Evolutionary conservation across 441 rosid species (phyloP), one percentile per base, ranked within the genome.

Genomic region (Sinapis alba): DNA sequence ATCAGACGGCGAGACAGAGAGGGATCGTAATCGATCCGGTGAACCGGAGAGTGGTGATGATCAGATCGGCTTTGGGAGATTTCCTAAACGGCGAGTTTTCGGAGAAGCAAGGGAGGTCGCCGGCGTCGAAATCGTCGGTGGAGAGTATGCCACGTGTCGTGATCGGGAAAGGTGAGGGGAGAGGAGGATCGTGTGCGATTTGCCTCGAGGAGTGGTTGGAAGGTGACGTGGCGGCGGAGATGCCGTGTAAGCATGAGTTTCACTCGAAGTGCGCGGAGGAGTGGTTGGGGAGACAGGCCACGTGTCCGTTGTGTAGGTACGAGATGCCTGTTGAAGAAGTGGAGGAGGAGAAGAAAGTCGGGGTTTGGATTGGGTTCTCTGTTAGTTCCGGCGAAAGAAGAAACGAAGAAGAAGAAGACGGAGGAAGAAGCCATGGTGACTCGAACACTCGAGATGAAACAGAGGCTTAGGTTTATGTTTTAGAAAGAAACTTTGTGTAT

Each of bases 211-310:
- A 85, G 74, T 87, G 88, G 87, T 82, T 68, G 54, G 30, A 32
- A 30, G 91, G 88, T 65, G 89, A 78, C 73, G 64, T 80, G 66
- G 96, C 78, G 0, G 84, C 86, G 74, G 95, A 86, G 89, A 92
- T 95, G 98, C 96, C 98, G 3, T 93, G 99, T 72, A 84, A 85
- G 72, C 99, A 93, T 18, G 76, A 62, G 82, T 93, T 95, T 62
- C 99, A 93, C 59, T 84, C 83, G 0, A 78, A 75, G 12, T 95
- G 99, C 67, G 85, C 90, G 66, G 94, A 87, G 75, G 84, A 85
- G 85, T 93, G 98, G 99, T 60, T 93, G 20, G 86, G 83, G 84
- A 65, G 82, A 45, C 94, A 88, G 72, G 96, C 95, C 53, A 85
- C 91, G 30, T 93, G 98, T 83, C 98, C 99, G 36, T 73, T 92